Conservation (phyloP, 441 rosid species). For the Melianthus villosus region DNA sequence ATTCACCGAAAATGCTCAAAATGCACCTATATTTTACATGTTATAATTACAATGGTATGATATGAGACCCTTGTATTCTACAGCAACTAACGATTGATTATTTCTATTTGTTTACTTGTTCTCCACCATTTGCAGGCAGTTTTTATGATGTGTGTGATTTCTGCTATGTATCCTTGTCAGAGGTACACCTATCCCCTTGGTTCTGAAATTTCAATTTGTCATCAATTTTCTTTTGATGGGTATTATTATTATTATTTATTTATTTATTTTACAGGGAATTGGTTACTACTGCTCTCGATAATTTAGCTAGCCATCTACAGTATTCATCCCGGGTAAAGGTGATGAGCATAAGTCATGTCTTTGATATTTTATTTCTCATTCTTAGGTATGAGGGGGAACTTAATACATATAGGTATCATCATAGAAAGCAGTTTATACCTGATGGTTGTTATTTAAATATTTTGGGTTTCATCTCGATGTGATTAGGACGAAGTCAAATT, state of each 20-base stretch:
- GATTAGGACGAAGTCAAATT: too few relatives aligned
- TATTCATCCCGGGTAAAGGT: conserved; percentile 79
- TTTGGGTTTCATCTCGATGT: too few relatives aligned
- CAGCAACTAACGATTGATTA: not conserved
- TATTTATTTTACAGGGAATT: conserved; percentile 45
- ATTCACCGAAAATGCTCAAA: too few relatives aligned
- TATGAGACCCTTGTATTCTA: not conserved
- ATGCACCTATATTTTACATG: too few relatives aligned
- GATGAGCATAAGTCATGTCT: conserved; percentile 2
- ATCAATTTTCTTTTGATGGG: conserved; percentile 3
- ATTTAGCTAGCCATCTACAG: conserved; percentile 59
- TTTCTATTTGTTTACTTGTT: conserved; percentile 4
- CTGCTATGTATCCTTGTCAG: conserved; percentile 73
- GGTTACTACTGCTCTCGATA: conserved; percentile 54
- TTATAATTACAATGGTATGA: too few relatives aligned
- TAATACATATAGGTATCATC: too few relatives aligned
- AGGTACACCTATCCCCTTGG: conserved; percentile 29
- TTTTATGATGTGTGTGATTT: conserved; percentile 71
- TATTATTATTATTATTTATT: too few relatives aligned
- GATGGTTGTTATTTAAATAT: too few relatives aligned
- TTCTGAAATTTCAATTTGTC: conserved; percentile 4
- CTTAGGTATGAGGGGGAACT: too few relatives aligned
- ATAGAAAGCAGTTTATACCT: too few relatives aligned
- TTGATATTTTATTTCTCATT: too few relatives aligned
- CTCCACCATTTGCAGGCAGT: conserved; percentile 47